phyloP scores from a whole-genome alignment of 108 stramenopile species.

The Cyclotella sp. region DNA sequence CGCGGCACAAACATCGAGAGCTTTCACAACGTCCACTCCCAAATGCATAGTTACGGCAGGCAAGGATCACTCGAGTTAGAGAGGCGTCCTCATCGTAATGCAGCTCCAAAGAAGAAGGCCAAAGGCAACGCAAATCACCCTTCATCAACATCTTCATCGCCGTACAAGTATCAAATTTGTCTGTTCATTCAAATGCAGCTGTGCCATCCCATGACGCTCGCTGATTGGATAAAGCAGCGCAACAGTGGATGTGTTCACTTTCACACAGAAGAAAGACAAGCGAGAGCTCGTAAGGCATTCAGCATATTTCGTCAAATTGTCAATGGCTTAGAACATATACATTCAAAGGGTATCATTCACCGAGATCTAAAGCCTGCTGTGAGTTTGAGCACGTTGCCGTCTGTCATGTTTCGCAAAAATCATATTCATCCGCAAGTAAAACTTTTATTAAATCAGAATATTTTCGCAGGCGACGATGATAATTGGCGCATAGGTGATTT shows the following conservation, averaged over 20 bases:
- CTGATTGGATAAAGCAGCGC: constrained; percentile 87
- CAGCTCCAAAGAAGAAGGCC: neutral
- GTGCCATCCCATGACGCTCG: constrained; percentile 81
- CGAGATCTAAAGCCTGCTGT: constrained; percentile 88
- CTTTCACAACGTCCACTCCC: constrained; percentile 19
- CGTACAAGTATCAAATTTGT: constrained; percentile 84
- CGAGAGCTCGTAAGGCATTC: constrained; percentile 56
- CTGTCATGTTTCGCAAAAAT: neutral
- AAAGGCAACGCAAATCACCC: neutral
- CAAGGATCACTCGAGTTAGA: constrained; percentile 40
- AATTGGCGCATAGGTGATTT: constrained; percentile 96
- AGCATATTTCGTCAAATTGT: constrained; percentile 78
- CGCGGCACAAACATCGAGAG: constrained; percentile 9
- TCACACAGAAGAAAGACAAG: constrained; percentile 44
- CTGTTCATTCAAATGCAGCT: constrained; percentile 95
- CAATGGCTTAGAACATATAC: constrained; percentile 78
- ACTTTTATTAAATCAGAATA: constrained; percentile 43
- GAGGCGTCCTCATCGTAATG: constrained; percentile 1
- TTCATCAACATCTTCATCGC: constrained; percentile 1
- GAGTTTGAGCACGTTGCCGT: constrained; percentile 1
- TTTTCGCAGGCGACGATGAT: constrained; percentile 69
- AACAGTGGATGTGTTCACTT: constrained; percentile 54
- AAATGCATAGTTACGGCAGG: constrained; percentile 13
- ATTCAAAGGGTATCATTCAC: constrained; percentile 83
- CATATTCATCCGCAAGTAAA: neutral